phyloP scores from a whole-genome alignment of 768 basidiomycete genomes.

The Rhodotorula diobovata region DNA sequence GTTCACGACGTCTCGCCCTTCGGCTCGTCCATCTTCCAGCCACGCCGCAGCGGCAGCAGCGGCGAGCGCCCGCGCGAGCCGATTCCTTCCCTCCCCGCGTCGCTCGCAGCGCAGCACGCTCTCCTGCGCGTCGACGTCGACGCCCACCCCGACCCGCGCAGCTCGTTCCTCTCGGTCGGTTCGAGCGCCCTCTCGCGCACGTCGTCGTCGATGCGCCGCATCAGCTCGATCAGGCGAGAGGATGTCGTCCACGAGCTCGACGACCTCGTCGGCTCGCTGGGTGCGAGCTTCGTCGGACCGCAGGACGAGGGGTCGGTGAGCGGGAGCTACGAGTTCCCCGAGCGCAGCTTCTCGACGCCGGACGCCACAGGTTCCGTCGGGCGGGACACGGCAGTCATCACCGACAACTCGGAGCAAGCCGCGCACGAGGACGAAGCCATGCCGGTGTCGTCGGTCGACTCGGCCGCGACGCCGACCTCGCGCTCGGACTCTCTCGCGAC shows the following conservation, averaged over 20 bases:
- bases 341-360: not conserved
- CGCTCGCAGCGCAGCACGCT: not conserved
- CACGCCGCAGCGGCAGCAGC: not conserved
- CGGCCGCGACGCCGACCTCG: not conserved
- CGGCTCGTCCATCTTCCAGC: constrained; percentile 3
- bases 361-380: not conserved
- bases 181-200: not conserved
- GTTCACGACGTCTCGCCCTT: constrained; percentile 15
- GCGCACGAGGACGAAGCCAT: not conserved
- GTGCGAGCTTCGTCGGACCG: not conserved
- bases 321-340: constrained; percentile 13
- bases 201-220: not conserved
- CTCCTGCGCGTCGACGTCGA: no score
- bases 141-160: not conserved
- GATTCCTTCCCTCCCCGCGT: not conserved
- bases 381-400: not conserved
- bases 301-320: not conserved
- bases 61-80: not conserved
- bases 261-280: not conserved
- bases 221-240: not conserved
- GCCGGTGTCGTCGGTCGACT: no score
- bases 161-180: not conserved
- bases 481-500: no score
- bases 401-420: not conserved
- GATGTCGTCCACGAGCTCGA: not conserved